Percentiles rank a stretch among this genome's conserved stretches.
Conservation (phyloP, 1,139 yeast species). For the Candida sojae region DNA sequence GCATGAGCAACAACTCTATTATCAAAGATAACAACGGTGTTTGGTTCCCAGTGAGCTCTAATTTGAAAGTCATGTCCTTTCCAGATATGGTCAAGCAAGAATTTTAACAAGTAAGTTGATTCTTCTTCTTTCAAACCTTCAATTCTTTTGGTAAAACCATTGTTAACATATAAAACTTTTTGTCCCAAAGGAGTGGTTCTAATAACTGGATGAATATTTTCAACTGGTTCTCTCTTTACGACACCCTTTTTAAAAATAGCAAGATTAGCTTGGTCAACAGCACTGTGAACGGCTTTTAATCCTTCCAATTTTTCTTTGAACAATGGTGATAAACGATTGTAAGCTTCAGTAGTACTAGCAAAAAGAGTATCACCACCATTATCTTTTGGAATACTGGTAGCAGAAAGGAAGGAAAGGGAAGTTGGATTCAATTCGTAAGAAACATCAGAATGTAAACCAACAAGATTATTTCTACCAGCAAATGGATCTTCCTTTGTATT, state of each 20-base stretch:
- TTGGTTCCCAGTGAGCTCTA: constrained; percentile 44
- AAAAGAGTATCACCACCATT: constrained; percentile 84
- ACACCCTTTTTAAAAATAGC: constrained; percentile 57
- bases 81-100: constrained; percentile 54
- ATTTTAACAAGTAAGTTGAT: constrained; percentile 54
- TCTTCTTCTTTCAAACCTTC: constrained; percentile 68
- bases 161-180: constrained; percentile 60
- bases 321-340: constrained; percentile 64
- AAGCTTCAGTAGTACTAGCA: constrained; percentile 65
- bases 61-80: constrained; percentile 39
- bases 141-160: constrained; percentile 62
- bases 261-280: constrained; percentile 64
- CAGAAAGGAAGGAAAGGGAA: constrained; percentile 60
- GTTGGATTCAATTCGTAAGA: constrained; percentile 75
- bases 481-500: constrained; percentile 35
- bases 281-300: constrained; percentile 66
- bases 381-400: constrained; percentile 59
- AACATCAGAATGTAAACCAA: constrained; percentile 68
- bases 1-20: constrained; percentile 66
- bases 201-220: constrained; percentile 63
- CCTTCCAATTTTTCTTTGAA: constrained; percentile 57
- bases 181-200: constrained; percentile 70
- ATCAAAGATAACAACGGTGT: constrained; percentile 72
- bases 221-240: constrained; percentile 63
- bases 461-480: constrained; percentile 31